These are phyloP conservation scores for Metschnikowia anglica DNA, from an alignment of 805 yeast species.

Conservation along the genomic window DNA sequence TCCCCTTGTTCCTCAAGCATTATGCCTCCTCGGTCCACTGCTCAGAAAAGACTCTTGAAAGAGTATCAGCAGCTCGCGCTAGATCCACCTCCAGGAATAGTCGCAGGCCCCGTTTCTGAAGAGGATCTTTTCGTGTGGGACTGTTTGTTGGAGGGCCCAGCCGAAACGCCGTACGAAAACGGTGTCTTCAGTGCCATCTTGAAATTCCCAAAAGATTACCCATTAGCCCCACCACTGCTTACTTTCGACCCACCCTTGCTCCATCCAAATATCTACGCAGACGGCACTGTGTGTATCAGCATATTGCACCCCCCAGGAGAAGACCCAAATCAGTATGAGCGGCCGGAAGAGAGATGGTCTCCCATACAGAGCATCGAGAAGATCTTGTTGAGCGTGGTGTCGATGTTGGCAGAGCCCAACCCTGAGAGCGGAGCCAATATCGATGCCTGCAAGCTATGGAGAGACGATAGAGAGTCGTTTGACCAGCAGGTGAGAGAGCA, in stretches of 20 bases:
- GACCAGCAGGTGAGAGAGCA: conserved; percentile 62
- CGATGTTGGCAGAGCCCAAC: conserved; percentile 97
- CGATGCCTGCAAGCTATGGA: conserved; percentile 81
- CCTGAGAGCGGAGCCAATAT: conserved; percentile 93
- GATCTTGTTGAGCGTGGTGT: conserved; percentile 85
- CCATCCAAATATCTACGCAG: conserved; percentile 92
- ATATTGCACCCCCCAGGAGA: conserved; percentile 96
- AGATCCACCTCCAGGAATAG: conserved; percentile 92
- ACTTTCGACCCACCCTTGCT: conserved; percentile 76
- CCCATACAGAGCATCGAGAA: conserved; percentile 98
- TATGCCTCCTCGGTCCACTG: conserved; percentile 46
- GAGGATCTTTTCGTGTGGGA: conserved; percentile 79
- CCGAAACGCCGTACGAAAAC: conserved; percentile 80
- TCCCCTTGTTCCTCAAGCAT: too few relatives aligned
- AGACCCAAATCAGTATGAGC: conserved; percentile 93
- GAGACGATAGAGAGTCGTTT: conserved; percentile 74
- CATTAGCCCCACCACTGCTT: conserved; percentile 77
- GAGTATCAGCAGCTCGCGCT: conserved; percentile 83
- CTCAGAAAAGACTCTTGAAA: conserved; percentile 81
- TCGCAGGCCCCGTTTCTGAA: conserved; percentile 86
- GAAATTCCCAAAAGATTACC: conserved; percentile 76
- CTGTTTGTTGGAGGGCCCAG: conserved; percentile 79
- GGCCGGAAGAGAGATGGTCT: conserved; percentile 96
- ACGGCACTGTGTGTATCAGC: conserved; percentile 94
- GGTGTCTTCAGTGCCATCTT: conserved; percentile 82